phyloP scores from a whole-genome alignment of 345 rosid genomes.

The Passiflora organensis region DNA sequence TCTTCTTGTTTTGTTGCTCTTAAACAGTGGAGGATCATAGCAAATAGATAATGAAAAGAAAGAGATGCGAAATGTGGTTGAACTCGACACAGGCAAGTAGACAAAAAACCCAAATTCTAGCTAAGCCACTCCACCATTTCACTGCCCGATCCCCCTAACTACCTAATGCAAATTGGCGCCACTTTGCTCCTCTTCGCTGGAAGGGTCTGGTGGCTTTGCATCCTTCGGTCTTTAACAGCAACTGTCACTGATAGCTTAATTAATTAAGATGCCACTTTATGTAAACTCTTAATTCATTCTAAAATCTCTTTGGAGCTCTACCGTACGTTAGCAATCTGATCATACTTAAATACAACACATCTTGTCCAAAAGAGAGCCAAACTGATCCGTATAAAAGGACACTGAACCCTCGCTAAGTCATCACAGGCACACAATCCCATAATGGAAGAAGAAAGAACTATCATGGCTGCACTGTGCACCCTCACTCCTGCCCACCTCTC shows the following conservation, averaged over 20 bases:
- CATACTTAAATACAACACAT: too few species aligned
- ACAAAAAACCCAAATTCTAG: slow-evolving; percentile 26
- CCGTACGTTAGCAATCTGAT: too few species aligned
- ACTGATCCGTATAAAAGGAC: too few species aligned
- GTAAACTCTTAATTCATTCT: too few species aligned
- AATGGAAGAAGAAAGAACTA: slow-evolving; percentile 44
- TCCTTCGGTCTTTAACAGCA: background rate
- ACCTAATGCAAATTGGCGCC: background rate
- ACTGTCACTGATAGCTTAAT: background rate
- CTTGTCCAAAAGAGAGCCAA: too few species aligned
- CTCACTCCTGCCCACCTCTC: slow-evolving; percentile 45
- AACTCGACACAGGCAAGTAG: slow-evolving; percentile 40
- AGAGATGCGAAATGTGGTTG: slow-evolving; percentile 13
- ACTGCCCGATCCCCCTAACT: background rate
- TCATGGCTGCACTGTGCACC: slow-evolving; percentile 61
- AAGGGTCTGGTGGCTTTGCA: background rate
- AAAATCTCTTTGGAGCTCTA: too few species aligned
- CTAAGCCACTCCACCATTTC: slow-evolving; percentile 11
- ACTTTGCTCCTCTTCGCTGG: background rate
- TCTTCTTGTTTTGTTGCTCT: slow-evolving; percentile 28
- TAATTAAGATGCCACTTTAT: too few species aligned
- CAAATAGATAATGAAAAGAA: slow-evolving; percentile 28
- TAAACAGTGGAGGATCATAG: slow-evolving; percentile 5
- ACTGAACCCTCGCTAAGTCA: too few species aligned
- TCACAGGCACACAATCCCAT: slow-evolving; percentile 33